Evolutionary conservation across 2,329 filamentous ascomycete genomes (phyloP).

Genomic region (Aureobasidium namibiae): DNA sequence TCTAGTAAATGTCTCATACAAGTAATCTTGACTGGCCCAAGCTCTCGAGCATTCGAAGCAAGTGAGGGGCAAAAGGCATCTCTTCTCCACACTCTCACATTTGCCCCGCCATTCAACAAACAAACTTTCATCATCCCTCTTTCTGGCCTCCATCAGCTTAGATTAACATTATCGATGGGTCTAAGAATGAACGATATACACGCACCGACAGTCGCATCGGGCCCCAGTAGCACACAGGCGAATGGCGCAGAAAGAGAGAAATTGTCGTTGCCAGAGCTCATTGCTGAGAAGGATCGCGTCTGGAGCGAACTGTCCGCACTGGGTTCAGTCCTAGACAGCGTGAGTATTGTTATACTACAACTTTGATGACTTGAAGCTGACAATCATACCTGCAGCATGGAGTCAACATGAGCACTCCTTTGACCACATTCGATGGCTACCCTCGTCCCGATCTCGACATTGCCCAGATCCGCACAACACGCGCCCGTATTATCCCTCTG

Average conservation of each 20-base stretch:
- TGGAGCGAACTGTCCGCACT: conserved; percentile 83
- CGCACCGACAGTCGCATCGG: conserved; percentile 66
- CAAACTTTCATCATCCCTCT: not conserved
- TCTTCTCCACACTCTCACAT: conserved; percentile 7
- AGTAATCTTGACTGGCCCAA: not conserved
- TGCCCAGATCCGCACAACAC: conserved; percentile 89
- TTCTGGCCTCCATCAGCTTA: no score
- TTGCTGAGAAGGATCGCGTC: conserved; percentile 72
- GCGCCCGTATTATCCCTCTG: conserved; percentile 78
- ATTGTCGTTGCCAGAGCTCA: conserved; percentile 69
- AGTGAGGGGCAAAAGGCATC: conserved; percentile 10
- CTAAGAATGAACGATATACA: conserved; percentile 60
- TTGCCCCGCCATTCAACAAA: conserved; percentile 4
- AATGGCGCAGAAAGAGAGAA: conserved; percentile 47
- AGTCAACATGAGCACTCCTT: conserved; percentile 82
- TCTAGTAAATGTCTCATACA: not conserved
- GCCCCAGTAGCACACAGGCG: conserved; percentile 46
- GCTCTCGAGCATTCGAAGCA: not conserved
- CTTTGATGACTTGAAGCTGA: conserved; percentile 1
- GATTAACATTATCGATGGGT: conserved; percentile 33
- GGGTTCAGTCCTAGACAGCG: conserved; percentile 78
- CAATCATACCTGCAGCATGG: conserved; percentile 58
- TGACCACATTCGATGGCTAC: conserved; percentile 84
- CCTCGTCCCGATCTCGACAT: conserved; percentile 91
- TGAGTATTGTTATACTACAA: not conserved